Evolutionary conservation across 257 asterid species (phyloP), one percentile per base, ranked within the genome.

Genomic region (Lycium ferocissimum): DNA sequence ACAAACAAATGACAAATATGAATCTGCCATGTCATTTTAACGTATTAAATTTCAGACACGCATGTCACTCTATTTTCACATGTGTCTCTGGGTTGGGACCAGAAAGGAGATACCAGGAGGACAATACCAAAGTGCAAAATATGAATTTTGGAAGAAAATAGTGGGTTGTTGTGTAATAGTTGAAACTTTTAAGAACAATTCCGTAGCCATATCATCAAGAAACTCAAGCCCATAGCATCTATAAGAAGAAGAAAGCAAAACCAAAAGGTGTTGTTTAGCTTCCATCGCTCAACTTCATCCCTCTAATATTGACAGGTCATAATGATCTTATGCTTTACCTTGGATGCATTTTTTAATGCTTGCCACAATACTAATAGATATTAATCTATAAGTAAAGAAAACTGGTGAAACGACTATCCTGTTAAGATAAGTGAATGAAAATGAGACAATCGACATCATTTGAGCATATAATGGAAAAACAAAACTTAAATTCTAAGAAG

Each of bases 71-170:
- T 20, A 72, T 49, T 75, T 75, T 75, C 22, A 26, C 81, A 22
- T 2, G 15, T 75, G 43, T 13, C 47, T 76, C 26, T 22, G 65
- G 10, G 62, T 51, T 76, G 15, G 14, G 63, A 51, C 26, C 82
- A 76, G 82, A 76, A 76, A 76, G 82, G 47, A 76, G 61, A 76
- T 13, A 76, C 26, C 63, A 76, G 82, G 22, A 51, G 63, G 45
- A 53, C 45, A 51, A 51, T 22, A 76, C 13, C 63, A 76, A 26
- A 51, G 63, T 7, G 22, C 26, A 76, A 76, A 7, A 1, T 26
- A 13, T 3, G 22, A 73, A 75, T 1, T 49, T 75, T 13, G 62
- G 62, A 75, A 22, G 40, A 49, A 22, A 75, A 37, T 49, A 49
- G 43, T 20, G 37, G 10, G 11, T 73, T 43, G 37, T n/a, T 45